Base-by-base conservation (phyloP, 2,329 filamentous ascomycete species). In the Cercospora canescens region DNA sequence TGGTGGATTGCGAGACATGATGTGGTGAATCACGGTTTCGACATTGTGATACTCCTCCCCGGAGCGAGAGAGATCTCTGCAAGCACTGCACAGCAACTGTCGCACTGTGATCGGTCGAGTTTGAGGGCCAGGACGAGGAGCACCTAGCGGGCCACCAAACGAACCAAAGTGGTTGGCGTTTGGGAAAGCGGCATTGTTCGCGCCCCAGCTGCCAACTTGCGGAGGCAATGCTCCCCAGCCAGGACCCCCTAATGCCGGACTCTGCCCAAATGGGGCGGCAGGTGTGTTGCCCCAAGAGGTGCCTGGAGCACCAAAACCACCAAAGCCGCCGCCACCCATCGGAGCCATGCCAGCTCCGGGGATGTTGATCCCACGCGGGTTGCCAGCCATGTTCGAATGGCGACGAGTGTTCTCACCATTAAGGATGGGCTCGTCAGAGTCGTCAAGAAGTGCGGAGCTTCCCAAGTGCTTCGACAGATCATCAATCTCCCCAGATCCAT, bases 361-460 rank as follows among this genome's bases (percentile, higher is more conserved):
- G 18, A 71, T 68, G 18, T 64, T 70, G 50, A 70, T 71, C 41
- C 68, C 67, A 16, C 70, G 66, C 52, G 68, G 57, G 34, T 74
- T 75, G 64, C 67, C 73, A 63, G 70, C 73, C 28, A 81, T 72
- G 60, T 77, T 81, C 9, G 74, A 76, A 21, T 78, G 73, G 28
- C 81, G 77, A 41, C 82, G 75, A 62, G 70, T 71, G 63, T 80
- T 74, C 65, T 67, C 66, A 9, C 56, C 45, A 65, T 78, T 75
- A 79, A 86, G 76, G 83, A 90, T 79, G 83, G 92, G 73, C 78
- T 89, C 81, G 75, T 96, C 93, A 14, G 78, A 76, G 67, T 90
- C 88, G 68, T 89, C 88, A 48, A 98, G 83, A 12, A 99, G 83
- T 12, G 94, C 95, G 73, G 93, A 94, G 78, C 94, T 98, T 12